Percentiles rank a stretch among this genome's conserved stretches.
phyloP scores from a whole-genome alignment of 306 rosid species.

The Fagus sylvatica region DNA sequence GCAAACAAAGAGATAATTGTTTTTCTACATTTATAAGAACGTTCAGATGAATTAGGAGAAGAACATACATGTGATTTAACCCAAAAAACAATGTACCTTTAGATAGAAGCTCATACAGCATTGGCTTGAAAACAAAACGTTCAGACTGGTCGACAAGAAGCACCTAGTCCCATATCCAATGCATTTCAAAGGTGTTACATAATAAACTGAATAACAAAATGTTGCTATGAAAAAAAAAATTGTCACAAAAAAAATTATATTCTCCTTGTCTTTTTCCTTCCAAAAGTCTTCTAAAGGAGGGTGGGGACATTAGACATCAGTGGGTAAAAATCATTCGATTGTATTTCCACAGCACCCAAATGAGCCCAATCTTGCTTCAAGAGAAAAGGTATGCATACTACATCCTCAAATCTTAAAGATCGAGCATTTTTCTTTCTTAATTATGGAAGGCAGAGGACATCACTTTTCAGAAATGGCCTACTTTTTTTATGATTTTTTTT shows the following conservation, averaged over 20 bases:
- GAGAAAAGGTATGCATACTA: neutral
- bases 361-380: neutral
- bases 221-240: neutral
- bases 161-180: constrained; percentile 37
- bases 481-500: neutral
- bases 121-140: constrained; percentile 69
- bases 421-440: neutral
- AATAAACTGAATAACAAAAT: neutral
- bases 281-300: neutral
- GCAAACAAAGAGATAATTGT: constrained; percentile 28
- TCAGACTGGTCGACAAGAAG: constrained; percentile 62
- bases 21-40: neutral
- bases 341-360: neutral
- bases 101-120: constrained; percentile 95
- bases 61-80: constrained; percentile 7
- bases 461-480: neutral
- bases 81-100: constrained; percentile 58
- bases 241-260: neutral
- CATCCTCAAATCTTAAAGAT: neutral
- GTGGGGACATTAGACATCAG: neutral
- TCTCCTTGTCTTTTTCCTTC: neutral
- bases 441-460: neutral
- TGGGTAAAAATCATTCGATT: neutral
- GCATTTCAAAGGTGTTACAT: neutral
- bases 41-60: constrained; percentile 14